A percentile compares a stretch with the other conserved stretches of the same genome.
Conservation (phyloP, 331 rosid genomes). For the Pyrus hybrid region DNA sequence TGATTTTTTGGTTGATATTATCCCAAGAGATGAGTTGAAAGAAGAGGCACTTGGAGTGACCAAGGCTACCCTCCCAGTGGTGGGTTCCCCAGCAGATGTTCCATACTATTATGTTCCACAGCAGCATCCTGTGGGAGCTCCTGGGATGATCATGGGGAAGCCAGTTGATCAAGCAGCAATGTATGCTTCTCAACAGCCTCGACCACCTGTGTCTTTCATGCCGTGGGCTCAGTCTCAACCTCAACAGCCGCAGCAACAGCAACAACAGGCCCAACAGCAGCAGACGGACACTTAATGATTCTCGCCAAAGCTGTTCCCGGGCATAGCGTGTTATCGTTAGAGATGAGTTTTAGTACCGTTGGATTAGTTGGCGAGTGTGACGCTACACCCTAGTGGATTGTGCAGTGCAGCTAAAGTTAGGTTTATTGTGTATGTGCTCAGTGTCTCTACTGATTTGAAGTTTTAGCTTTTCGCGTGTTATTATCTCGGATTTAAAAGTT, state of each 20-base stretch:
- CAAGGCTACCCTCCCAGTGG: constrained; percentile 49
- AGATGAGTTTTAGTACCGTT: background rate
- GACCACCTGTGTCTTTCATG: constrained; percentile 56
- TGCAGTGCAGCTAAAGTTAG: constrained; percentile 3
- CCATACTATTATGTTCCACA: constrained; percentile 60
- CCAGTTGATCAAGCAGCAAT: constrained; percentile 48
- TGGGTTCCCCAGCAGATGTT: constrained; percentile 52
- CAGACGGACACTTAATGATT: constrained; percentile 37
- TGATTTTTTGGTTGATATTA: constrained; percentile 72
- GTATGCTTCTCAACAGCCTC: constrained; percentile 50
- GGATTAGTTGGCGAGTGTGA: constrained; percentile 7
- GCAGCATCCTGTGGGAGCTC: constrained; percentile 45
- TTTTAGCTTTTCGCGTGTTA: background rate
- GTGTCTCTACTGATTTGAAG: background rate
- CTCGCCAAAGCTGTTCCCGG: background rate
- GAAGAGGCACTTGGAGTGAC: constrained; percentile 74
- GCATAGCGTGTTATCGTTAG: constrained; percentile 3
- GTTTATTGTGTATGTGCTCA: background rate
- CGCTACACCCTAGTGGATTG: background rate
- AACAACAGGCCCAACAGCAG: constrained; percentile 22
- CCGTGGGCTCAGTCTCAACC: constrained; percentile 61
- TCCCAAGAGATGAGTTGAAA: constrained; percentile 76
- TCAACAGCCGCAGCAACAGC: constrained; percentile 39
- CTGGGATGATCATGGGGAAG: constrained; percentile 82
- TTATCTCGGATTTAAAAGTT: background rate